These are phyloP conservation scores for Cyberlindnera petersonii DNA, from an alignment of 805 yeast species.

Conservation along the genomic window DNA sequence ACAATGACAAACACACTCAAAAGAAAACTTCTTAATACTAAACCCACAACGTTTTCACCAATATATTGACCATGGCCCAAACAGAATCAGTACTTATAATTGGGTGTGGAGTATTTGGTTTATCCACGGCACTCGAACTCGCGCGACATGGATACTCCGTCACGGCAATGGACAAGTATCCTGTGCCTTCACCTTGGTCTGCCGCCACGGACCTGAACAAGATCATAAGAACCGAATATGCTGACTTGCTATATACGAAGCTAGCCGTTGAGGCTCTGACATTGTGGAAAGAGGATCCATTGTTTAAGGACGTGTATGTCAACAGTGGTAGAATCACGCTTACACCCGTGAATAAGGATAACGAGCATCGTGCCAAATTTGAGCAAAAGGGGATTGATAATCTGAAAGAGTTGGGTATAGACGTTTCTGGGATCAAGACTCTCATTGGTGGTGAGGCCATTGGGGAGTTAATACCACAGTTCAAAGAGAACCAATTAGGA, in stretches of 20 bases:
- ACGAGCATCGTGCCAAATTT: conserved; percentile 33
- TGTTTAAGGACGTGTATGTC: conserved; percentile 32
- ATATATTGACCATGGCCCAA: no score
- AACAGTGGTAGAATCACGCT: conserved; percentile 42
- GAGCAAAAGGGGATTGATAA: conserved; percentile 36
- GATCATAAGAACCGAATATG: conserved; percentile 45
- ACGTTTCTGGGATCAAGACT: conserved; percentile 26
- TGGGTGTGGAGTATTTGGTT: conserved; percentile 46
- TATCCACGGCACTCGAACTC: conserved; percentile 40
- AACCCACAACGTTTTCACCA: no score
- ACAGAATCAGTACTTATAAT: conserved; percentile 22
- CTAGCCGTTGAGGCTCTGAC: conserved; percentile 43
- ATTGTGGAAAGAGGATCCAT: conserved; percentile 33
- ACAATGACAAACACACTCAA: no score
- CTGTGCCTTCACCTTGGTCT: conserved; percentile 42
- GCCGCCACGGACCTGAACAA: conserved; percentile 49
- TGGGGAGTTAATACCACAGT: conserved; percentile 27
- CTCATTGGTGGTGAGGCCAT: conserved; percentile 31
- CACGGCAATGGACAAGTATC: conserved; percentile 37
- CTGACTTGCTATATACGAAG: conserved; percentile 38
- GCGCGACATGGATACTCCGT: conserved; percentile 31
- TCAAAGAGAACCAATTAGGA: conserved; percentile 24
- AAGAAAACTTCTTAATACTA: no score
- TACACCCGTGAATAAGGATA: conserved; percentile 28
- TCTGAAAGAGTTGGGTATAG: conserved; percentile 27